These are phyloP conservation scores for Keithomyces neogunnii DNA, from an alignment of 2,329 filamentous ascomycete genomes.

Conservation along the genomic window DNA sequence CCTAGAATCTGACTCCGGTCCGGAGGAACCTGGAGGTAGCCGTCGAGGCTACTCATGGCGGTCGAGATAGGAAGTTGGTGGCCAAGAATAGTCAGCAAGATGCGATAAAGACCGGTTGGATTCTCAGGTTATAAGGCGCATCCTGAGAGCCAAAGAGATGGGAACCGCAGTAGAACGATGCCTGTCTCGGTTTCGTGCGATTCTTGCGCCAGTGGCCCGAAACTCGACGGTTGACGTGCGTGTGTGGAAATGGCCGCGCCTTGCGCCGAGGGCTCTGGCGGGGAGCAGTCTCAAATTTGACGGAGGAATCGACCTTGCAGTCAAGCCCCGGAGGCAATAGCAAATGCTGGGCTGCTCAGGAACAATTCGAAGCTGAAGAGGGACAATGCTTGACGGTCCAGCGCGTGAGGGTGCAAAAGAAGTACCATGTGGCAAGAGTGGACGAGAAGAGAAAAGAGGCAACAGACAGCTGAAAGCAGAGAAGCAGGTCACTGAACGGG, in stretches of 20 bases:
- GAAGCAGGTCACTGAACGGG: slow-evolving; percentile 1
- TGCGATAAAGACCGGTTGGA: neutral
- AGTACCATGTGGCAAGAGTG: neutral
- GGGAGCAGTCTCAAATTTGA: too few relatives aligned
- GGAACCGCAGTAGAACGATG: slow-evolving; percentile 4
- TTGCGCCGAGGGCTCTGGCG: too few relatives aligned
- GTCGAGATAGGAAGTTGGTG: slow-evolving; percentile 3
- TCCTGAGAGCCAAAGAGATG: slow-evolving; percentile 6
- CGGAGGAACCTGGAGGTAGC: slow-evolving; percentile 40
- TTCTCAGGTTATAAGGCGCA: slow-evolving; percentile 8
- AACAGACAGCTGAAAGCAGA: neutral
- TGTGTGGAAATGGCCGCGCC: too few relatives aligned
- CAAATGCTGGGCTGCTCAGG: too few relatives aligned
- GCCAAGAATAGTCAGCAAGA: neutral
- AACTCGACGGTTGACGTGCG: too few relatives aligned
- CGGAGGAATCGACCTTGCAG: too few relatives aligned
- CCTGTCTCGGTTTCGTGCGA: neutral
- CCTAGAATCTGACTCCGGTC: slow-evolving; percentile 43
- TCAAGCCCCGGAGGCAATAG: too few relatives aligned
- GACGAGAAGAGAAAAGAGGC: neutral
- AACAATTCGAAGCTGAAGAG: neutral
- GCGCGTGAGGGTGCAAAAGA: too few relatives aligned
- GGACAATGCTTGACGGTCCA: too few relatives aligned
- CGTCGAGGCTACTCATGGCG: slow-evolving; percentile 33
- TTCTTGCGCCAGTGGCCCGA: too few relatives aligned